Evolutionary conservation across 768 basidiomycete genomes (phyloP).

Genomic region (Dioszegia hungarica): DNA sequence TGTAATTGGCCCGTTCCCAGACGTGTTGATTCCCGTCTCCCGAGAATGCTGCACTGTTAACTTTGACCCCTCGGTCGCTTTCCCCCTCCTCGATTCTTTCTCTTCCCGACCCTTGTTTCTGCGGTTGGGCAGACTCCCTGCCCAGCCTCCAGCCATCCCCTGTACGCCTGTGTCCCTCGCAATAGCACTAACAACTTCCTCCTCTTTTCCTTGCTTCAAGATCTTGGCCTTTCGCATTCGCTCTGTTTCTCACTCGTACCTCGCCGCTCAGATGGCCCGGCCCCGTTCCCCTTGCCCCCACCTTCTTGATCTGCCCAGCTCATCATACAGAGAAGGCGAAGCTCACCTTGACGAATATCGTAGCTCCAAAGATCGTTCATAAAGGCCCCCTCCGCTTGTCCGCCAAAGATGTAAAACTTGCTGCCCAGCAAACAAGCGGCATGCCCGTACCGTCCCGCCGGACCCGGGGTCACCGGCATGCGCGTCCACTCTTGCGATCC

Average conservation of each 20-base stretch:
- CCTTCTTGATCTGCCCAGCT: no score
- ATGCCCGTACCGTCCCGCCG: conserved; percentile 90
- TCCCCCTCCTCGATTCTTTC: no score
- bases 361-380: conserved; percentile 94
- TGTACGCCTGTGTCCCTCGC: no score
- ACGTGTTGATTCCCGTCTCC: conserved; percentile 63
- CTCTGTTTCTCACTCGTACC: no score
- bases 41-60: conserved; percentile 44
- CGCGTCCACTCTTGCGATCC: conserved; percentile 94
- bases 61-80: background rate
- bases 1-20: conserved; percentile 71
- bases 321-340: background rate
- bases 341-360: conserved; percentile 84
- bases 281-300: no score
- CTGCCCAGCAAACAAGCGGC: conserved; percentile 87
- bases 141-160: no score
- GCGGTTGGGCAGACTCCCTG: no score
- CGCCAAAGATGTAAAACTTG: conserved; percentile 91
- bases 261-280: no score
- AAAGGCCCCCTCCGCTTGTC: conserved; percentile 90
- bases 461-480: conserved; percentile 67
- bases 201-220: no score
- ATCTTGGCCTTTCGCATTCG: no score
- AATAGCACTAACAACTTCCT: no score
- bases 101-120: no score